These are phyloP conservation scores for Jamesozyma lodderae DNA, from an alignment of 805 yeast genomes.

Conservation along the genomic window DNA sequence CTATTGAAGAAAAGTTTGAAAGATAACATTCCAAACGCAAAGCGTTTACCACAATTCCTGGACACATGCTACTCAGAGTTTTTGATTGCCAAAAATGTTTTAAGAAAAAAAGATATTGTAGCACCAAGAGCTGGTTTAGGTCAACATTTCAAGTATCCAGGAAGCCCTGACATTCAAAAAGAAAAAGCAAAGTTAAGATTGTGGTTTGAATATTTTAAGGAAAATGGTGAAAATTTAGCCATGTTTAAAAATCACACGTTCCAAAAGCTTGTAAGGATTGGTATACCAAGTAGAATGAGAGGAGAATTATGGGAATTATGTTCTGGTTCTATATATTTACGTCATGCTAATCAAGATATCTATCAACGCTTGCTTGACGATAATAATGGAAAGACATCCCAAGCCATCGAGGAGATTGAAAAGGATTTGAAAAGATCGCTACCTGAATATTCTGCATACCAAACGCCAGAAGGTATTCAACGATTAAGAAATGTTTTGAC, in stretches of 20 bases:
- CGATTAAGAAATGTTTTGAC: constrained; percentile 80
- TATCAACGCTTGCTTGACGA: constrained; percentile 52
- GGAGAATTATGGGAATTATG: constrained; percentile 96
- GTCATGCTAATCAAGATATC: constrained; percentile 53
- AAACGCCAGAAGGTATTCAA: constrained; percentile 72
- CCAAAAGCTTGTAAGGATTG: constrained; percentile 77
- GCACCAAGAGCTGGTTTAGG: constrained; percentile 86
- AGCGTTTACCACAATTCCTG: constrained; percentile 54
- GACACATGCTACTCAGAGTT: constrained; percentile 81
- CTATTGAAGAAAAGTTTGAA: constrained; percentile 51
- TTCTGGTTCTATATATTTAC: constrained; percentile 71
- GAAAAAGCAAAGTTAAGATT: constrained; percentile 81
- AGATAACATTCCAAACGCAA: constrained; percentile 54
- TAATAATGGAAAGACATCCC: constrained; percentile 54
- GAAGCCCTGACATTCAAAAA: constrained; percentile 64
- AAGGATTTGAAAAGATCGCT: constrained; percentile 89
- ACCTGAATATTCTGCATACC: constrained; percentile 95
- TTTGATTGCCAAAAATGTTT: constrained; percentile 43
- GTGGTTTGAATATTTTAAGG: constrained; percentile 86
- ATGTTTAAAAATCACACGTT: constrained; percentile 66
- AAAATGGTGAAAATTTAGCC: constrained; percentile 78
- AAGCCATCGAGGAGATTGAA: constrained; percentile 93
- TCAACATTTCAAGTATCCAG: constrained; percentile 76
- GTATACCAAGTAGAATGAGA: constrained; percentile 86
- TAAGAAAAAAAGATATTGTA: constrained; percentile 31